Base-by-base conservation (phyloP, 129 eudicot species). In the Helichrysum umbraculigerum region DNA sequence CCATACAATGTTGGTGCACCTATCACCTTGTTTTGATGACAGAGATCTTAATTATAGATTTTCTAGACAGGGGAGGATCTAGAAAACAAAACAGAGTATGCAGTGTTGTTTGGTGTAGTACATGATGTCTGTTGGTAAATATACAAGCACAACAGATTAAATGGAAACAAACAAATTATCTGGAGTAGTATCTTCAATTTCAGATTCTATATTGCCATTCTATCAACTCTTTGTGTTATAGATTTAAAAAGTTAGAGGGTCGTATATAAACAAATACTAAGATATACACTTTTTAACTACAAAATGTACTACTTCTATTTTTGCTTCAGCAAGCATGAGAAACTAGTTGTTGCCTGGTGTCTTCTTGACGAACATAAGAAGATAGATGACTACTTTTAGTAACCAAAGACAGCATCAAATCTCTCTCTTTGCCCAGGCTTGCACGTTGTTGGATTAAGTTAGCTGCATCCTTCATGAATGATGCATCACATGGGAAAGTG, bases 401-500 rank as follows among this genome's bases (percentile, higher is more conserved):
- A 37, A 32, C 70, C 50, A 80, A 17, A 17, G 71, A 67, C 70
- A 47, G 30, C 11, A 80, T 16, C 56, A 80, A 67, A 29, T 78
- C 79, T 59, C 54, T 80, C 71, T 80, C 79, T 70, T 54, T 44
- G 0, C 64, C 76, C 62, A 66, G 28, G 10, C 75, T 41, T 7
- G 72, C 56, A 10, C 54, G n/a, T 16, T 37, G 56, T 4, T 63
- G 44, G 61, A 80, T 41, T 56, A 80, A 58, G 60, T 37, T 80
- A 41, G 67, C 56, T 7, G 44, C 84, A 69, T 77, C 76, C 66
- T 72, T 67, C 82, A 82, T 72, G 44, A 77, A 78, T 3, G 58
- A 32, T n/a, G 82, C 77, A 78, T 82, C 82, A 67, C 82, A 82
- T 4, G 82, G 79, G 75, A 82, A 58, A n/a, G 70, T 84, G 51